Evolutionary conservation across 164 flowering plant genomes (phyloP).

Genomic region (Malania oleifera): DNA sequence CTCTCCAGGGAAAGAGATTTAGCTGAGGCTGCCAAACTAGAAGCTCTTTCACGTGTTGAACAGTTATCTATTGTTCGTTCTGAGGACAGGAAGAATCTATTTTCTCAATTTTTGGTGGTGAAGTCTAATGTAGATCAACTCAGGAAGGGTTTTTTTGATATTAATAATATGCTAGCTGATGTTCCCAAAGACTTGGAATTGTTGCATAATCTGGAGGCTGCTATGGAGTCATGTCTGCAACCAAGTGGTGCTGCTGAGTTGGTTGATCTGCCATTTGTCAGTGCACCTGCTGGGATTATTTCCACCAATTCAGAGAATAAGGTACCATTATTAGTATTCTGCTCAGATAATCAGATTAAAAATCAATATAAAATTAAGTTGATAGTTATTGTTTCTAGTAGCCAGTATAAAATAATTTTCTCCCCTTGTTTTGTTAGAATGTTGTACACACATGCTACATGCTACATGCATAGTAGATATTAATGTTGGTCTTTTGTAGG

Average conservation of each 20-base stretch:
- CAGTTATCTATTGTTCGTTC: slow-evolving; percentile 25
- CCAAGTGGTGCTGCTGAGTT: slow-evolving; percentile 18
- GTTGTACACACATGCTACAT: no score
- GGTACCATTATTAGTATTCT: slow-evolving; percentile 33
- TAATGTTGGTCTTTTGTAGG: no score
- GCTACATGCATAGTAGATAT: no score
- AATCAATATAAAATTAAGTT: no score
- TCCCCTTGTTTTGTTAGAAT: no score
- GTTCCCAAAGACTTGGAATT: slow-evolving; percentile 50
- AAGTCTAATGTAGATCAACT: slow-evolving; percentile 42
- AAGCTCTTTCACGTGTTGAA: slow-evolving; percentile 55
- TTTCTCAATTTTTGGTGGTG: slow-evolving; percentile 33
- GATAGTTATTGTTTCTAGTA: no score
- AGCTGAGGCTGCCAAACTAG: slow-evolving; percentile 59
- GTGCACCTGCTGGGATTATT: slow-evolving; percentile 21
- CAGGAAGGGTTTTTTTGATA: slow-evolving; percentile 32
- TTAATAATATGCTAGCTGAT: slow-evolving; percentile 29
- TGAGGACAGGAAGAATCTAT: slow-evolving; percentile 43
- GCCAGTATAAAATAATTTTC: no score
- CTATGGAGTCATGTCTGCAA: slow-evolving; percentile 37
- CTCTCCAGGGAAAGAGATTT: slow-evolving; percentile 49
- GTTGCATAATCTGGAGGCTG: slow-evolving; percentile 39
- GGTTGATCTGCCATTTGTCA: slow-evolving; percentile 16
- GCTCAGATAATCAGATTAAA: no score
- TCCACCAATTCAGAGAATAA: slow-evolving; percentile 26